phyloP scores from a whole-genome alignment of 1,284 basidiomycete species.

The Microbotryum violaceum region DNA sequence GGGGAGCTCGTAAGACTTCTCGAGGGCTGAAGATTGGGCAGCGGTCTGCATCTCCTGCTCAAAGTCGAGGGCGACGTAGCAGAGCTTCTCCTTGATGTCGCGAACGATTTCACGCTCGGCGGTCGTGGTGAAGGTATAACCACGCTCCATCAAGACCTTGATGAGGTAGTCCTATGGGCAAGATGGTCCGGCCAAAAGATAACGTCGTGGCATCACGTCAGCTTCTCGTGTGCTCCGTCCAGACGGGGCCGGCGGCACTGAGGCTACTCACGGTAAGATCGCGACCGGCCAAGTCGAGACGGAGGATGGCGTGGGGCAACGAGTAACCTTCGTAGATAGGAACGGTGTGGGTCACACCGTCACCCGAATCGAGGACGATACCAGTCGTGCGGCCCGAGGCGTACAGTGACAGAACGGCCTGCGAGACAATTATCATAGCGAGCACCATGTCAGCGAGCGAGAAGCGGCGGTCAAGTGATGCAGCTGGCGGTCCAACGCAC shows the following conservation, averaged over 20 bases:
- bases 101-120: conserved; percentile 76
- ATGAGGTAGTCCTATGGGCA: conserved; percentile 58
- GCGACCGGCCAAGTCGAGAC: conserved; percentile 90
- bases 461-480: too few relatives aligned
- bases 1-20: conserved; percentile 93
- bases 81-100: conserved; percentile 98
- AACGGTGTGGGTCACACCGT: conserved; percentile 88
- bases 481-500: too few relatives aligned
- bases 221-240: neutral
- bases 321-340: conserved; percentile 95
- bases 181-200: neutral
- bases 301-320: conserved; percentile 86
- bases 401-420: conserved; percentile 79
- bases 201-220: neutral
- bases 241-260: too few relatives aligned
- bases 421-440: too few relatives aligned
- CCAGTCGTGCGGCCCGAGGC: conserved; percentile 86
- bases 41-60: conserved; percentile 93
- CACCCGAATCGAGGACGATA: conserved; percentile 89
- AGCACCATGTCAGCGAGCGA: too few relatives aligned
- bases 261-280: conserved; percentile 61
- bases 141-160: conserved; percentile 89
- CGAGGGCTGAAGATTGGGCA: conserved; percentile 79
- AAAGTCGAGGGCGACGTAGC: conserved; percentile 94
- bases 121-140: conserved; percentile 78